Evolutionary conservation across 345 rosid species (phyloP).

Genomic region (Eucalyptus lansdowneana): DNA sequence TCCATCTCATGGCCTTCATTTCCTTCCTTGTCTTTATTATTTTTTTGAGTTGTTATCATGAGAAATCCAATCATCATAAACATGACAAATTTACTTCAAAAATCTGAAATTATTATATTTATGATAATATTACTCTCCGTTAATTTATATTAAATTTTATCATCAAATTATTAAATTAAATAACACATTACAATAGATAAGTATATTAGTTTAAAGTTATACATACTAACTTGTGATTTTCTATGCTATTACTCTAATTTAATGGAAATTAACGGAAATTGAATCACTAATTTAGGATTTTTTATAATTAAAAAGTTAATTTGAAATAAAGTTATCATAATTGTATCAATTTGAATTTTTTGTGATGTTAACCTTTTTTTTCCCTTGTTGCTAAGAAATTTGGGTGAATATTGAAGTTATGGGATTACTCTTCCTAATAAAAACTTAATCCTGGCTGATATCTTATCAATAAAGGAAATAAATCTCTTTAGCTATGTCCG

Average conservation of each 20-base stretch:
- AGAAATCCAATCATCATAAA: fast-evolving
- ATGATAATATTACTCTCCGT: fast-evolving
- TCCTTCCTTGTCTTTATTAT: background rate
- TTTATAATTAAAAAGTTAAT: fast-evolving
- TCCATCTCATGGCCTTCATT: background rate
- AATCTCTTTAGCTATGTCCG: background rate
- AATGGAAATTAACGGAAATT: too few relatives aligned
- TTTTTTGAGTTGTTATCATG: fast-evolving
- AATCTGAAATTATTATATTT: too few relatives aligned
- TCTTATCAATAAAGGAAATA: background rate
- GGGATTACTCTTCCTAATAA: background rate
- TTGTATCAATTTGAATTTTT: fast-evolving
- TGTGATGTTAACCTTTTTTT: fast-evolving
- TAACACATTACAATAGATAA: fast-evolving
- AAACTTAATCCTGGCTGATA: background rate
- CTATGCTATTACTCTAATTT: too few relatives aligned
- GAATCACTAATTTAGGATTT: too few relatives aligned
- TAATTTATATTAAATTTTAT: too few relatives aligned
- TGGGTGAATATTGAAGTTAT: background rate
- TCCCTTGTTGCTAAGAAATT: fast-evolving
- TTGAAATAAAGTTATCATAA: too few relatives aligned
- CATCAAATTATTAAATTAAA: too few relatives aligned
- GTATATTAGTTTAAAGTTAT: fast-evolving
- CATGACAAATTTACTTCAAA: fast-evolving
- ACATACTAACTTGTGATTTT: too few relatives aligned